Conservation (phyloP, 768 basidiomycete genomes). For the Infundibulicybe gibba region DNA sequence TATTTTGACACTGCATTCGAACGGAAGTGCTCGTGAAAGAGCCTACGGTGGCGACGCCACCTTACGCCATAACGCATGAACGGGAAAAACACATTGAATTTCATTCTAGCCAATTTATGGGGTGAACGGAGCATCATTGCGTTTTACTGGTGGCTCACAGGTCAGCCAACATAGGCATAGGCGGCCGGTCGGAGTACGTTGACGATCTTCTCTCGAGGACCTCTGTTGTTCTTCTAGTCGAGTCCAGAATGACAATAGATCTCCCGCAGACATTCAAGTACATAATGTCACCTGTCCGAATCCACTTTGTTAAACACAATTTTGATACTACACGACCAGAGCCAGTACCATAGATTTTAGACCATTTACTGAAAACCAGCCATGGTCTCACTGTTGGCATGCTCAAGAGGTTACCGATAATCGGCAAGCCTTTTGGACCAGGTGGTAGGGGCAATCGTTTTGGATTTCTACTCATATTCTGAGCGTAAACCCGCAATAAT, state of each 20-base stretch:
- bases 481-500: too few species aligned
- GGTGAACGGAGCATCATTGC: background rate
- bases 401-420: background rate
- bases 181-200: background rate
- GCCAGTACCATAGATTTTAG: background rate
- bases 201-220: background rate
- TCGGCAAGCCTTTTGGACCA: background rate
- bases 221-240: background rate
- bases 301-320: background rate
- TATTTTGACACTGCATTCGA: slow-evolving; percentile 13
- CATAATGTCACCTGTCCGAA: background rate
- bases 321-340: too few species aligned
- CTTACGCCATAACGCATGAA: slow-evolving; percentile 22
- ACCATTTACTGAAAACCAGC: background rate
- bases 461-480: background rate
- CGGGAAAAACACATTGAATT: slow-evolving; percentile 23
- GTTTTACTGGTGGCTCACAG: background rate
- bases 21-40: slow-evolving; percentile 23
- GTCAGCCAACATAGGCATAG: background rate
- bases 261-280: background rate
- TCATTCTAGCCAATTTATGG: slow-evolving; percentile 18
- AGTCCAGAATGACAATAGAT: background rate
- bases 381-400: background rate
- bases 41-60: slow-evolving; percentile 24
- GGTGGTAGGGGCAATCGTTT: background rate